Evolutionary conservation across 257 asterid genomes (phyloP), one percentile per base, ranked within the genome.

Genomic region (Eucommia ulmoides): DNA sequence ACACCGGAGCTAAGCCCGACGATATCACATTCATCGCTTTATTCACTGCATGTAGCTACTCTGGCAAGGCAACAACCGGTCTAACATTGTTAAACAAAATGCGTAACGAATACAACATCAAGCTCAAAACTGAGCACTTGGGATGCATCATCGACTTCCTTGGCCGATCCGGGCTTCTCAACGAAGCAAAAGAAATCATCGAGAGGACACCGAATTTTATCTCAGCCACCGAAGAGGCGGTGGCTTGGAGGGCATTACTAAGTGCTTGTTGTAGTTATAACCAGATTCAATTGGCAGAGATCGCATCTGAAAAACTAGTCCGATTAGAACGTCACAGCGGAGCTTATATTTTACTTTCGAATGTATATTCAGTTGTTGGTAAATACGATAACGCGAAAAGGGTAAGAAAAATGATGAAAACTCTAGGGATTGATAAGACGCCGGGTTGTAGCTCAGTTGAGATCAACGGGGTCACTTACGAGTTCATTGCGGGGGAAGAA

Each of bases 401-500:
- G 52, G 24, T 71, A 19, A 67, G 94, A 68, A 75, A 73, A 58
- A 59, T 29, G 69, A 80, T 83, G 92, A 71, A 41, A 56, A 65
- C 46, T 17, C 65, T 54, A 50, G 75, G 81, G 33, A 81, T 83
- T 42, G 79, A 75, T 52, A 83, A 83, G 75, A 60, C 65, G 8
- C 94, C 88, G 1, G 94, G 94, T 0, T 77, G 92, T 59, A 83
- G 92, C 72, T 73, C 83, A 4, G 64, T 83, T 51, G 92, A 80
- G 78, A 77, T 80, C 7, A 53, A 65, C 21, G 80, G 88, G 10
- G 24, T 54, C 24, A 88, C 71, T 54, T 81, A 78, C 35, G 92
- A 80, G 71, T 75, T 83, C 38, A 23, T 80, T 56, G 93, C 94
- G 1, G 80, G 88, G 48, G 83, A 78, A 59, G 70, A 59, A 56